phyloP scores from a whole-genome alignment of 1,284 basidiomycete genomes.

The Melampsora larici-populina region DNA sequence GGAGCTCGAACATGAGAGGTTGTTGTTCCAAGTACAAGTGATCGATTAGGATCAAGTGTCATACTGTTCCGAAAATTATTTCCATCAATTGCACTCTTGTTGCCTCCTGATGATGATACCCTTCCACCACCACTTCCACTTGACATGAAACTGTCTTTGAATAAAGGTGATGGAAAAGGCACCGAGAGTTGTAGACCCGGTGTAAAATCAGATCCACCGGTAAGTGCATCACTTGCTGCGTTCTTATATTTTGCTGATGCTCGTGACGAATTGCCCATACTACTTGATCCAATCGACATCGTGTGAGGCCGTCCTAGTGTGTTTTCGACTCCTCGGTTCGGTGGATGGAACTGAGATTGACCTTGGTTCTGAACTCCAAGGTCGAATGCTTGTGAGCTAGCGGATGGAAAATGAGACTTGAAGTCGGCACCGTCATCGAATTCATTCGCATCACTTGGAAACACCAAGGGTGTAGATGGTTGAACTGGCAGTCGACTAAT shows the following conservation, averaged over 20 bases:
- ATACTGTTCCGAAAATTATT: not conserved
- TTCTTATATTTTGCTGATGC: too few relatives aligned
- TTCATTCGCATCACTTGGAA: not conserved
- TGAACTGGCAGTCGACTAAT: conserved; percentile 57
- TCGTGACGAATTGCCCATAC: too few relatives aligned
- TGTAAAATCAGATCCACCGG: not conserved
- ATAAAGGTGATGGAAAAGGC: not conserved
- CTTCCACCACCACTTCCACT: not conserved
- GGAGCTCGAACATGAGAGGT: not conserved
- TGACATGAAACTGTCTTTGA: not conserved
- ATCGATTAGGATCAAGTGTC: not conserved
- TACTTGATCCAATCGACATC: too few relatives aligned
- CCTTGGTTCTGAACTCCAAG: not conserved
- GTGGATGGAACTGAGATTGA: not conserved
- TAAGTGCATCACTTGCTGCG: not conserved
- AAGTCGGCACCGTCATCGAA: not conserved
- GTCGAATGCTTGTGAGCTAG: not conserved
- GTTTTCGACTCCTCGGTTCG: too few relatives aligned
- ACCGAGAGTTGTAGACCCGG: not conserved
- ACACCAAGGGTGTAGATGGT: conserved; percentile 27
- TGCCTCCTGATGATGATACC: conserved; percentile 3
- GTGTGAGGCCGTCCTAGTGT: too few relatives aligned
- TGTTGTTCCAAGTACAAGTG: not conserved
- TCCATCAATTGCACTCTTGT: not conserved
- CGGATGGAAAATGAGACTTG: not conserved